phyloP scores from a whole-genome alignment of 192 early-diverging fungal species.

The Podila verticillata region DNA sequence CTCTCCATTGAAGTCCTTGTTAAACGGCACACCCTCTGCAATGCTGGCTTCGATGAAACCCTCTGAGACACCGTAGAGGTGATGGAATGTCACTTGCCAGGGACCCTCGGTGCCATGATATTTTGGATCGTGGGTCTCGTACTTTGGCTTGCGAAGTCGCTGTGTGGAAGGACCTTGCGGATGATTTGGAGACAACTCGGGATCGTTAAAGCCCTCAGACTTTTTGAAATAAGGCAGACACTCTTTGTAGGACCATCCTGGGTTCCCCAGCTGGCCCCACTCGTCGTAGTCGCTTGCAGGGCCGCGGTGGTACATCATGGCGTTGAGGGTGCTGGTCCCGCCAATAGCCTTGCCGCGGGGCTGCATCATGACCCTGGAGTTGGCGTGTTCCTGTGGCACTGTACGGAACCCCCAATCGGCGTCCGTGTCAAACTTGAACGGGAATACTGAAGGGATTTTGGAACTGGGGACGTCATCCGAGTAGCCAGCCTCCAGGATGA shows the following conservation, averaged over 20 bases:
- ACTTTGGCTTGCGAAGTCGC: constrained; percentile 4
- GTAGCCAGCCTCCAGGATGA: constrained; percentile 40
- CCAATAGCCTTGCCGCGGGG: constrained; percentile 45
- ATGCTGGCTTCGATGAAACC: constrained; percentile 16
- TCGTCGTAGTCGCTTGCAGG: constrained; percentile 40
- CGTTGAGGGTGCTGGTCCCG: constrained; percentile 41
- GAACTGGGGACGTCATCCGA: constrained; percentile 19
- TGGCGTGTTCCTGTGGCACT: constrained; percentile 15
- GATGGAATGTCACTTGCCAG: constrained; percentile 34
- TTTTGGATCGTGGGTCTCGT: constrained; percentile 26
- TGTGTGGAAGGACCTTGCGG: constrained; percentile 19
- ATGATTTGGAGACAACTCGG: constrained; percentile 7
- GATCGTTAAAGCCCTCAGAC: constrained; percentile 35
- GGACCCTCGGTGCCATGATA: constrained; percentile 38
- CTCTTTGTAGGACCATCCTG: constrained; percentile 16
- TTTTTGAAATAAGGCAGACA: constrained; percentile 15
- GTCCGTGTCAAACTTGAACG: constrained; percentile 9
- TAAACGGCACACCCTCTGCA: constrained; percentile 21
- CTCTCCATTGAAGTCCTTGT: constrained; percentile 40
- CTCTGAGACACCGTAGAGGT: constrained; percentile 14
- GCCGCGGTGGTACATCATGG: constrained; percentile 48
- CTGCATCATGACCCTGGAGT: constrained; percentile 20
- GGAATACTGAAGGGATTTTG: constrained; percentile 14
- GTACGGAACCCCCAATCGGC: constrained; percentile 33
- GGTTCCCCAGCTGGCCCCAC: constrained; percentile 22